These are phyloP conservation scores for Naganishia friedmannii DNA, from an alignment of 768 basidiomycete genomes.

Conservation along the genomic window DNA sequence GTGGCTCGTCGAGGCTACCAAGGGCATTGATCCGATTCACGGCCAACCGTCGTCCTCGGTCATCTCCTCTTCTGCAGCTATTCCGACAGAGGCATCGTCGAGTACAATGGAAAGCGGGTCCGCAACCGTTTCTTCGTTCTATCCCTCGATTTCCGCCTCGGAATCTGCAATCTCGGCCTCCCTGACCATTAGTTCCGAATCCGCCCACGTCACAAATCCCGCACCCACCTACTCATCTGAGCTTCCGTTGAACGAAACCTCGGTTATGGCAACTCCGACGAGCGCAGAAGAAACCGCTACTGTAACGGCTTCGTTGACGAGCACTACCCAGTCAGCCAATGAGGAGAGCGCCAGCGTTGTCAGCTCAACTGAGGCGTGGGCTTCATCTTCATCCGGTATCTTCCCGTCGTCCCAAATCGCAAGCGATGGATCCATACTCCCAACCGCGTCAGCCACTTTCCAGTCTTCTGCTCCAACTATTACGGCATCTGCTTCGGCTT, in stretches of 20 bases:
- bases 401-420: neutral
- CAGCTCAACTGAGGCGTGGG: neutral
- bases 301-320: constrained; percentile 5
- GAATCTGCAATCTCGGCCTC: neutral
- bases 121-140: neutral
- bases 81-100: neutral
- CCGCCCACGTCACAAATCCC: neutral
- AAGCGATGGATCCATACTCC: neutral
- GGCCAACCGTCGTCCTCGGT: neutral
- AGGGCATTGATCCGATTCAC: constrained; percentile 17
- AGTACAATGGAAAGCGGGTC: neutral
- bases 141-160: neutral
- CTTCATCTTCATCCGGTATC: constrained; percentile 18
- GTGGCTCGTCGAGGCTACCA: constrained; percentile 23
- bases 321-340: constrained; percentile 21
- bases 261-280: neutral
- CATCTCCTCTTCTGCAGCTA: neutral
- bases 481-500: constrained; percentile 14
- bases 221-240: neutral
- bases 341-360: constrained; percentile 1
- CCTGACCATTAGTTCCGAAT: neutral
- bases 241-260: neutral
- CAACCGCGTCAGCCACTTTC: constrained; percentile 2
- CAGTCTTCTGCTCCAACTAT: neutral
- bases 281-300: constrained; percentile 17